A percentile compares a stretch with the other conserved stretches of the same genome.
Evolutionary conservation across 176 grass and related monocot genomes (phyloP).

Genomic region (Cenchrus purpureus): DNA sequence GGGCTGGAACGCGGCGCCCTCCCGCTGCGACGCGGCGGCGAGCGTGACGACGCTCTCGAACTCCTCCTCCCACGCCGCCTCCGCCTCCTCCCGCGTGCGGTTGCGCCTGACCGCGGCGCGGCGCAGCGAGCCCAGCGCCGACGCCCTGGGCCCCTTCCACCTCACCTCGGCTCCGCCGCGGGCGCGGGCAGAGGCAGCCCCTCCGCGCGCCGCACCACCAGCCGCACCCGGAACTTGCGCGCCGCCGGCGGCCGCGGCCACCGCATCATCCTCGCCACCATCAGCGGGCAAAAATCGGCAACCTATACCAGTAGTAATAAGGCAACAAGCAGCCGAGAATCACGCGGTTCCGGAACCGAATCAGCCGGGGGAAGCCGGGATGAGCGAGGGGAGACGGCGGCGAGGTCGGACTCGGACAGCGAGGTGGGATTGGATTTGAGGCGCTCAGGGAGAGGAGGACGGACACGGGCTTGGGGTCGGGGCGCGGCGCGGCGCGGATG

Average conservation of each 20-base stretch:
- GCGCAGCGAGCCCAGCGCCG: constrained; percentile 71
- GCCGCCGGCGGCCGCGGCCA: constrained; percentile 79
- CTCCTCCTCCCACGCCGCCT: constrained; percentile 74
- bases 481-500: not conserved
- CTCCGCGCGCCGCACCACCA: constrained; percentile 72
- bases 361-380: not conserved
- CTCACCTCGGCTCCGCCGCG: constrained; percentile 43
- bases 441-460: not conserved
- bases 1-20: constrained; percentile 62
- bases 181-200: not conserved
- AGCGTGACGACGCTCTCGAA: constrained; percentile 77
- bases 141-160: constrained; percentile 87
- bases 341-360: constrained; percentile 1
- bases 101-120: constrained; percentile 74
- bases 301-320: not conserved
- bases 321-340: not conserved
- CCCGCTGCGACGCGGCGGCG: constrained; percentile 62
- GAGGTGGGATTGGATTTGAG: constrained; percentile 2
- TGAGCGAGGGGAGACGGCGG: not conserved
- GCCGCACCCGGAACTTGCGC: constrained; percentile 74
- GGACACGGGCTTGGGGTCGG: not conserved
- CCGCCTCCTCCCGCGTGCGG: constrained; percentile 72
- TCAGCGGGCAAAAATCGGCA: not conserved
- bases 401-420: not conserved
- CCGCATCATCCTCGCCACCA: constrained; percentile 87